These are phyloP conservation scores for Eimeria maxima DNA, from an alignment of 169 alveolate species.

Conservation along the genomic window DNA sequence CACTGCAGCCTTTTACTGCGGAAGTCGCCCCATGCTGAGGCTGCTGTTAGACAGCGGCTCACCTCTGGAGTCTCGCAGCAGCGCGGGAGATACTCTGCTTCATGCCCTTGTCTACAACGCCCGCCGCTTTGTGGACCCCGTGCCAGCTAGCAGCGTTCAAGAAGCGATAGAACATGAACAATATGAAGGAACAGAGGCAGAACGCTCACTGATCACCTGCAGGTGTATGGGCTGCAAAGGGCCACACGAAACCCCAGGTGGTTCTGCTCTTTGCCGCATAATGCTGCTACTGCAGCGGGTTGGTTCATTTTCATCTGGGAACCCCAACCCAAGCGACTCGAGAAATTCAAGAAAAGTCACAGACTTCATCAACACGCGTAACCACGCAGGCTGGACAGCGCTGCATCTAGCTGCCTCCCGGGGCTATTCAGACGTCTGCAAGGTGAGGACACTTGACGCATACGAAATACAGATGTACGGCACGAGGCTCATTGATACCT, in stretches of 20 bases:
- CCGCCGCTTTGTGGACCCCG: constrained; percentile 10
- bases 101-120: constrained; percentile 72
- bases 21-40: constrained; percentile 55
- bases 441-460: neutral
- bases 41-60: constrained; percentile 69
- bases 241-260: neutral
- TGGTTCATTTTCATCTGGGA: neutral
- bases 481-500: too few relatives aligned
- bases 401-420: constrained; percentile 57
- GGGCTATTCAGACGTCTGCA: constrained; percentile 66
- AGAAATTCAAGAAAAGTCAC: neutral
- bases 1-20: constrained; percentile 61
- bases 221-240: constrained; percentile 48
- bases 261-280: constrained; percentile 58
- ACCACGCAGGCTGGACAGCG: constrained; percentile 75
- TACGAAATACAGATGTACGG: too few relatives aligned
- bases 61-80: constrained; percentile 14
- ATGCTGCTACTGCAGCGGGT: constrained; percentile 50
- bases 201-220: neutral
- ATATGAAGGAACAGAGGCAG: neutral
- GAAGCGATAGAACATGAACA: neutral
- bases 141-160: neutral
- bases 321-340: neutral
- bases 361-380: constrained; percentile 18
- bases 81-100: constrained; percentile 51